These are phyloP conservation scores for Umbelopsis sp. DNA, from an alignment of 192 early-diverging fungal species.

Conservation along the genomic window DNA sequence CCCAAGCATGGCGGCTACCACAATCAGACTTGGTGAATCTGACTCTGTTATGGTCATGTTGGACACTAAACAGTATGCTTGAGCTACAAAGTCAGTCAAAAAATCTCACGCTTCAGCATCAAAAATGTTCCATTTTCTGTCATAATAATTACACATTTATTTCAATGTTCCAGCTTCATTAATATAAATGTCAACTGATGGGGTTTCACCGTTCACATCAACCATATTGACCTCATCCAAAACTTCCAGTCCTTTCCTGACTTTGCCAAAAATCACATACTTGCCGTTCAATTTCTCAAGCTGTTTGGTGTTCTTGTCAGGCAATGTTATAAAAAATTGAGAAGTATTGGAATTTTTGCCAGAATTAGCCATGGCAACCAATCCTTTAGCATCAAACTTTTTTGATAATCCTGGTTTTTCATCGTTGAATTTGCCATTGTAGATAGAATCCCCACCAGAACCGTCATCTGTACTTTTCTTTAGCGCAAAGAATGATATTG, in stretches of 20 bases:
- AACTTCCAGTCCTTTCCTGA: constrained; percentile 59
- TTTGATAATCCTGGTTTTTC: constrained; percentile 47
- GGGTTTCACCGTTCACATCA: constrained; percentile 25
- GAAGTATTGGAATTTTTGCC: constrained; percentile 69
- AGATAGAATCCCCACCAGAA: constrained; percentile 61
- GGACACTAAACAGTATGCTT: too few species aligned
- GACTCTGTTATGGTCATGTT: constrained; percentile 3
- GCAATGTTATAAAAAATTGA: constrained; percentile 57
- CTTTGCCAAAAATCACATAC: constrained; percentile 72
- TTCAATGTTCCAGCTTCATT: constrained; percentile 23
- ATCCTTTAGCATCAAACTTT: constrained; percentile 26
- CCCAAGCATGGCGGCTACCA: constrained; percentile 12
- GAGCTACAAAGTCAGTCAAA: not conserved
- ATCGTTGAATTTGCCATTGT: constrained; percentile 61
- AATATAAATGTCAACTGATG: constrained; percentile 23
- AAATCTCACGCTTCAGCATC: not conserved
- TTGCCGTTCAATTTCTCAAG: constrained; percentile 53
- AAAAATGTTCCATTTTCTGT: too few species aligned
- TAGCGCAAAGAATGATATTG: not conserved
- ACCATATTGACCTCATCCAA: constrained; percentile 47
- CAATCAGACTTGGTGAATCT: not conserved
- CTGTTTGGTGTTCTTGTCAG: constrained; percentile 29
- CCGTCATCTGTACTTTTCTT: constrained; percentile 35
- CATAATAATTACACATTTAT: not conserved
- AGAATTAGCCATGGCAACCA: constrained; percentile 61